Conservation (phyloP, 1,284 basidiomycete species). For the Porodaedalea pini region DNA sequence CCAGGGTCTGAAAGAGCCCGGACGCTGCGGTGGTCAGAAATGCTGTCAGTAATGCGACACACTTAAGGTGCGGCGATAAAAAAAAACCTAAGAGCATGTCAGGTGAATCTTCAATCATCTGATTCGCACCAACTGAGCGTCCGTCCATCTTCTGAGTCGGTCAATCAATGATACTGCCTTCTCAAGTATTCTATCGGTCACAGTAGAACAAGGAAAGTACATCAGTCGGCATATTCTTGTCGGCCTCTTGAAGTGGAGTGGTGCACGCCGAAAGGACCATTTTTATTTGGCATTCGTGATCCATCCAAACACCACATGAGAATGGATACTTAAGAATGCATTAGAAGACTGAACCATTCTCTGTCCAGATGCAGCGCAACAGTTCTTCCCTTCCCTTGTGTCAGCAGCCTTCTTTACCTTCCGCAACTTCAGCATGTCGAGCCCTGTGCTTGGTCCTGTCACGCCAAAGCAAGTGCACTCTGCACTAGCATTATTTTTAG, state of each 20-base stretch:
- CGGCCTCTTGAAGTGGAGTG: conserved; percentile 25
- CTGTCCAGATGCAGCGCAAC: conserved; percentile 29
- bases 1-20: no score
- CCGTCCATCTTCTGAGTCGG: conserved; percentile 37
- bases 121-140: conserved; percentile 34
- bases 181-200: conserved; percentile 22
- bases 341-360: conserved; percentile 28
- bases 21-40: no score
- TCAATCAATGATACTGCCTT: conserved; percentile 28
- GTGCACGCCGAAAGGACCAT: conserved; percentile 34
- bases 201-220: conserved; percentile 29
- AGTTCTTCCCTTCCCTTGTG: neutral
- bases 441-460: conserved; percentile 33
- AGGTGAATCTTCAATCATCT: conserved; percentile 11
- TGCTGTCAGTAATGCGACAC: no score
- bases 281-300: conserved; percentile 29
- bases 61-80: no score
- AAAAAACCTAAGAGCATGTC: conserved; percentile 26
- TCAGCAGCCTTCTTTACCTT: conserved; percentile 25
- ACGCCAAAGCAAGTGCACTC: conserved; percentile 36
- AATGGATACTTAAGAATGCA: neutral
- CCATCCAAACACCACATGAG: conserved; percentile 15
- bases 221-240: conserved; percentile 16
- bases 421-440: conserved; percentile 31
- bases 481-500: conserved; percentile 32